Base-by-base conservation (phyloP, 2,329 filamentous ascomycete genomes). In the Verticillium albo-atrum region DNA sequence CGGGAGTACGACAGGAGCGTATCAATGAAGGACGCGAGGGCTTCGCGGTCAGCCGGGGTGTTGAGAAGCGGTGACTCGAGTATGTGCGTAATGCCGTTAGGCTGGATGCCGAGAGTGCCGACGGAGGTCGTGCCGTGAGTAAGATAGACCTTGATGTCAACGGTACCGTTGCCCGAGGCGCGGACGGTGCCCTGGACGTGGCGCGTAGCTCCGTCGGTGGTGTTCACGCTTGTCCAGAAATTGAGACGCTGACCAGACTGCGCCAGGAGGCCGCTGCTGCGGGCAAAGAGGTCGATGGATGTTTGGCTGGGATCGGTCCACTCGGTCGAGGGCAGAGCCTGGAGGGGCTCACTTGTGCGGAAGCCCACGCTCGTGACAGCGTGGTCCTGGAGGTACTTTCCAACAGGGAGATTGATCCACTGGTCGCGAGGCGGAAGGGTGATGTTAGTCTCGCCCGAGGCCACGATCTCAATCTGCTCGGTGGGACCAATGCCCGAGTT, bases 401-500 rank as follows among this genome's bases (percentile, higher is more conserved):
- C 86, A 2, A 89, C 84, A 23, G 68, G 68, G 9, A 69, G 64
- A 7, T 67, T 60, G 59, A 70, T 65, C 68, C 68, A 69, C n/a
- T 67, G 60, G 15, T 62, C 60, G 61, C 65, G 58, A 7, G 64
- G 51, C 5, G 68, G 67, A 3, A 70, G 64, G 20, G 56, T 57
- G 10, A 63, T 25, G 82, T 54, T 56, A 14, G 54, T 14, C 10
- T 58, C 56, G 23, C 83, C 0, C 82, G 83, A 2, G 82, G 72
- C 68, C 17, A 75, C 60, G 3, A 88, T 75, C 17, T 75, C 60
- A 2, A 88, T 75, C 54, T 86, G 77, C 0, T 73, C 67, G 15
- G 64, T 65, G 1, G 79, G 79, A 1, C 85, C 85, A 28, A 88
- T 75, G 30, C 85, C 85, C 26, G 77, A 82, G 3, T 85, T 76